Evolutionary conservation across 352 stramenopile species (phyloP), one percentile per base, ranked within the genome.

Genomic region (Aphanomyces astaci): DNA sequence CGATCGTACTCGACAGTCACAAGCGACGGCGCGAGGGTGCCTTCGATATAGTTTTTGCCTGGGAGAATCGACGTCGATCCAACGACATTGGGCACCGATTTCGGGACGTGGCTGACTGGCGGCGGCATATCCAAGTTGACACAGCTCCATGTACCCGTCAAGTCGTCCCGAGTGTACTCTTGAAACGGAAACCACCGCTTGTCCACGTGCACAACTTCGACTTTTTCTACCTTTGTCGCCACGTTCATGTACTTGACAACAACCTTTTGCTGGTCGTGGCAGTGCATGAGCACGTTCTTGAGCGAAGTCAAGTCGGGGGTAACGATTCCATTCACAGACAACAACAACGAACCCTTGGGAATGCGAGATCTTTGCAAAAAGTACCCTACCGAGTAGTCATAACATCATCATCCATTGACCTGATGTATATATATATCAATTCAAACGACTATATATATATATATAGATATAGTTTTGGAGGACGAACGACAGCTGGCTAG

Each of bases 101-200:
- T 56, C 46, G 59, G 17, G 15, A 24, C 19, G n/a, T 10, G 4
- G 10, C 11, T 11, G 11, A 24, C 56, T 43, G 7, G 22, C 30
- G 25, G 51, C 30, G 51, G 5, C 30, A 7, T 22, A 25, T 84
- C 73, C 53, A 93, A 84, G 39, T 73, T 80, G n/a, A 82, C 74
- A 64, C 86, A 90, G 53, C 90, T 79, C 86, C 86, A 95, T 25
- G 78, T 90, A 22, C 86, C 86, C 25, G 86, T 75, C 46, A 77
- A 81, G 64, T 95, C 86, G 54, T 95, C 81, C 15, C 86, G 80
- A 11, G 75, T 81, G 67, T 92, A 92, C 52, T 92, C 78, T n/a
- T 77, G 86, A 57, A 93, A 92, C 15, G 86, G 84, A 67, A 96
- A 97, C 91, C 91, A 97, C n/a, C 89, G 87, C 10, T 86, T 81